These are phyloP conservation scores for Trypanosomatidae sp. DNA, from an alignment of 208 protist species.

Conservation along the genomic window DNA sequence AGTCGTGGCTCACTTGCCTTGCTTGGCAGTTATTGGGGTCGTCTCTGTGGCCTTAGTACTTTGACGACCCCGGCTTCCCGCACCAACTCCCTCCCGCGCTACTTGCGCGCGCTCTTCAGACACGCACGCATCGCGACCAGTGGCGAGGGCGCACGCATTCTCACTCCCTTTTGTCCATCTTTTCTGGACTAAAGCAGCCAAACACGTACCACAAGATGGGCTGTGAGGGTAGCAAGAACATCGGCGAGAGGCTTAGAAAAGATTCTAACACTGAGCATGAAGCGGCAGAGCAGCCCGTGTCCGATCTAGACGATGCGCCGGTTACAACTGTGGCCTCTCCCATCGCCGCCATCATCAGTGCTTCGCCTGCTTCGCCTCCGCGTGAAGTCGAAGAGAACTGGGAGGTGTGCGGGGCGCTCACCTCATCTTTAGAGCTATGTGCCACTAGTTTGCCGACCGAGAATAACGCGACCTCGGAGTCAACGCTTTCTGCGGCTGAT, in stretches of 20 bases:
- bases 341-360: not conserved
- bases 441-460: not conserved
- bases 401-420: no score
- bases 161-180: not conserved
- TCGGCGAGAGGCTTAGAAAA: slow-evolving; percentile 4
- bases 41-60: not conserved
- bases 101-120: not conserved
- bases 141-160: not conserved
- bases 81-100: not conserved
- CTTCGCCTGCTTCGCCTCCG: not conserved
- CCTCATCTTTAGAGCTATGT: not conserved
- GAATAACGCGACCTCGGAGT: not conserved
- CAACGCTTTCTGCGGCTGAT: not conserved
- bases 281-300: not conserved
- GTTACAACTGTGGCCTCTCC: not conserved
- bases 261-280: no score
- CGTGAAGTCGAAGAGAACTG: not conserved
- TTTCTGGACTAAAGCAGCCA: not conserved
- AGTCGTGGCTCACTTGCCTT: not conserved
- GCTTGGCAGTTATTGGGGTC: not conserved
- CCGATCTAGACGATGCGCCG: not conserved
- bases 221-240: slow-evolving; percentile 37
- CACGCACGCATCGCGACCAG: not conserved
- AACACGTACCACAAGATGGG: slow-evolving; percentile 26
- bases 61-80: not conserved